Base-by-base conservation (phyloP, 805 yeast species). In the Helenozyma rhizophorensis region DNA sequence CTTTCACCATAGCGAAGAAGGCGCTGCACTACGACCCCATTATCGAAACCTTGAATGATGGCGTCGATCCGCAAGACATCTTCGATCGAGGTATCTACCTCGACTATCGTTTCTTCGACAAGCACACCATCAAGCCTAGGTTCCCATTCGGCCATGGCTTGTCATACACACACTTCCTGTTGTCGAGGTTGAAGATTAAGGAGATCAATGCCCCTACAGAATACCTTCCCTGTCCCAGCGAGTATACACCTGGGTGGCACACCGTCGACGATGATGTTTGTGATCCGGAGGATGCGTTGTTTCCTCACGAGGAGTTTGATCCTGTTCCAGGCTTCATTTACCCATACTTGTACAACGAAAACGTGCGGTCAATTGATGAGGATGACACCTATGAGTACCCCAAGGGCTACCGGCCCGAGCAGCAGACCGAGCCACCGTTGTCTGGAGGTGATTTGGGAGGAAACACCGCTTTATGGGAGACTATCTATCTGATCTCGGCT, bases 61-160 rank as follows among this genome's bases (percentile, higher is more conserved):
- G 47, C 2, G 35, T 29, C 11, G 52, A 50, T 21, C 72, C 72
- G 3, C 72, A 68, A 45, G 71, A 65, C 47, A 57, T 56, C 30
- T 65, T 69, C 37, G 70, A 70, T 37, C 61, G 72, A 14, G 78
- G 71, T 31, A 55, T 72, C 15, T 72, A 63, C 41, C 47, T 74
- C 33, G 84, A 76, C 50, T 78, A 79, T 58, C 57, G 76, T 30
- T 72, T 68, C 47, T 78, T 77, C 52, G 80, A 76, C 44, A 72
- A 72, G 49, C 64, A 71, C 39, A 66, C 71, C 34, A 70, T 76
- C 26, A 63, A 64, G 41, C 81, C 83, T 14, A 55, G 81, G 29
- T 79, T 54, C 48, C 81, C 75, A 39, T 79, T 79, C 53, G 84
- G 83, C 3, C 75, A 50, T 56, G 84, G 84, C 7, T 54, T 78